Conservation (phyloP, 2,329 filamentous ascomycete genomes). For the Chrysoporthe deuterocubensis region DNA sequence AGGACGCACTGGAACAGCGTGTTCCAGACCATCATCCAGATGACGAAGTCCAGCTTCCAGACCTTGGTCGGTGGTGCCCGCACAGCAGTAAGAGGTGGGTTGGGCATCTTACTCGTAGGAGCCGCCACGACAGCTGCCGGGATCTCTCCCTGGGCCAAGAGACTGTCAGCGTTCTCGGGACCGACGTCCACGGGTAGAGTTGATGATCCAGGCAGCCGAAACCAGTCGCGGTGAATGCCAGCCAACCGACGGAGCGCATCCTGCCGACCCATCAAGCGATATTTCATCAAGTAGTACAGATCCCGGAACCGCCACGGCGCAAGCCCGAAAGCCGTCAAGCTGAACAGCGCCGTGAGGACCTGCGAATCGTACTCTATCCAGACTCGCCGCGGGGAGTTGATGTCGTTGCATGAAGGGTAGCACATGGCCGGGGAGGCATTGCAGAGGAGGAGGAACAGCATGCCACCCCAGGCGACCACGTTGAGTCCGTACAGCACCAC, state of each 20-base stretch:
- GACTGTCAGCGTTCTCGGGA: slow-evolving; percentile 53
- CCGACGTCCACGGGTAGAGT: slow-evolving; percentile 58
- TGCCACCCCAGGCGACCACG: slow-evolving; percentile 86
- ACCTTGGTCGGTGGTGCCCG: slow-evolving; percentile 68
- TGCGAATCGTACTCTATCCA: slow-evolving; percentile 89
- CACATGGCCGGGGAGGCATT: slow-evolving; percentile 78
- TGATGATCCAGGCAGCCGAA: slow-evolving; percentile 70
- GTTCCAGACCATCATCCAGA: slow-evolving; percentile 80
- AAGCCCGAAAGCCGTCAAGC: slow-evolving; percentile 82
- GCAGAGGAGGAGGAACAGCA: slow-evolving; percentile 84
- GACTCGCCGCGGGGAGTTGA: slow-evolving; percentile 74
- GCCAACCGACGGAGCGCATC: slow-evolving; percentile 69
- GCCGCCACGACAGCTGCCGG: slow-evolving; percentile 60
- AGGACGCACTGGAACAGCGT: slow-evolving; percentile 77
- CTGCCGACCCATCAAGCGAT: slow-evolving; percentile 56
- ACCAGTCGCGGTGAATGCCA: slow-evolving; percentile 76
- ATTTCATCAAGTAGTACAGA: slow-evolving; percentile 72
- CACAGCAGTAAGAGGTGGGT: slow-evolving; percentile 71
- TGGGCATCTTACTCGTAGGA: slow-evolving; percentile 65
- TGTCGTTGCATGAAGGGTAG: slow-evolving; percentile 68
- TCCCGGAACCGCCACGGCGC: slow-evolving; percentile 86
- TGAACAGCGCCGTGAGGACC: slow-evolving; percentile 83
- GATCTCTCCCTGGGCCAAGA: slow-evolving; percentile 38
- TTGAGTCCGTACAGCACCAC: slow-evolving; percentile 81
- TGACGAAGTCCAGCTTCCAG: slow-evolving; percentile 80